Evolutionary conservation across 106 monocot species (phyloP).

Genomic region (Phalaenopsis equestris): DNA sequence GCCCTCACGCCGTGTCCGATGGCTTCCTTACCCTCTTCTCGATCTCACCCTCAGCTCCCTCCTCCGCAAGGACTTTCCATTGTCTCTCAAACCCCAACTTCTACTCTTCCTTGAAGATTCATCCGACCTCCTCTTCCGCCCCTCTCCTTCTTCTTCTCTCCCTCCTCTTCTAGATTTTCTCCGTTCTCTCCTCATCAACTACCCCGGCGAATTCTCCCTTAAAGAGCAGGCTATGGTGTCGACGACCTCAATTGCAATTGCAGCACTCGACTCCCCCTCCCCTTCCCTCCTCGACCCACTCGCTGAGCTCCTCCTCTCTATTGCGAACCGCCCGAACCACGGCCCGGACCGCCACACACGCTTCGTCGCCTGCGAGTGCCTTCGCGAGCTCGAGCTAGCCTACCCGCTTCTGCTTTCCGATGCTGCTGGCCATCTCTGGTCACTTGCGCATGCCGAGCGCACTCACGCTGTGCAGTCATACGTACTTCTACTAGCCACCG

Average conservation of each 20-base stretch:
- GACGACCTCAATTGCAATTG: slow-evolving; percentile 27
- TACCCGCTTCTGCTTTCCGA: slow-evolving; percentile 58
- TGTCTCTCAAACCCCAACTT: slow-evolving; percentile 13
- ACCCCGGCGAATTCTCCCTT: slow-evolving; percentile 14
- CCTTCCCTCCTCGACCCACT: slow-evolving; percentile 25
- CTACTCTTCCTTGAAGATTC: slow-evolving; percentile 6
- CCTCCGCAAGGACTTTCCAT: slow-evolving; percentile 58
- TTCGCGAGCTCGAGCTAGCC: slow-evolving; percentile 67
- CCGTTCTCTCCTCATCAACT: slow-evolving; percentile 13
- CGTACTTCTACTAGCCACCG: slow-evolving; percentile 57
- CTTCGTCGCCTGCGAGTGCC: slow-evolving; percentile 69
- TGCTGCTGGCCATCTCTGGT: slow-evolving; percentile 59
- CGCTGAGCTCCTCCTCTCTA: slow-evolving; percentile 46
- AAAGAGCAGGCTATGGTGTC: slow-evolving; percentile 51
- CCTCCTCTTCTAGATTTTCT: slow-evolving; percentile 6
- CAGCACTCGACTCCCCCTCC: slow-evolving; percentile 16
- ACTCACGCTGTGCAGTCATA: slow-evolving; percentile 80
- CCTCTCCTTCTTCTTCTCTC: slow-evolving; percentile 16
- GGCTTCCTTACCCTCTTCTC: slow-evolving; percentile 25
- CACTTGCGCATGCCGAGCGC: slow-evolving; percentile 65
- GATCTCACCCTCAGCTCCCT: slow-evolving; percentile 27
- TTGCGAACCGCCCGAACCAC: slow-evolving; percentile 74
- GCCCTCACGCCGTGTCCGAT: slow-evolving; percentile 16
- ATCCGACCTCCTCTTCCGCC: not conserved
- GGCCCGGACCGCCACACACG: slow-evolving; percentile 60